These are phyloP conservation scores for Cryphonectria naterciae DNA, from an alignment of 2,329 filamentous ascomycete genomes.

Conservation along the genomic window DNA sequence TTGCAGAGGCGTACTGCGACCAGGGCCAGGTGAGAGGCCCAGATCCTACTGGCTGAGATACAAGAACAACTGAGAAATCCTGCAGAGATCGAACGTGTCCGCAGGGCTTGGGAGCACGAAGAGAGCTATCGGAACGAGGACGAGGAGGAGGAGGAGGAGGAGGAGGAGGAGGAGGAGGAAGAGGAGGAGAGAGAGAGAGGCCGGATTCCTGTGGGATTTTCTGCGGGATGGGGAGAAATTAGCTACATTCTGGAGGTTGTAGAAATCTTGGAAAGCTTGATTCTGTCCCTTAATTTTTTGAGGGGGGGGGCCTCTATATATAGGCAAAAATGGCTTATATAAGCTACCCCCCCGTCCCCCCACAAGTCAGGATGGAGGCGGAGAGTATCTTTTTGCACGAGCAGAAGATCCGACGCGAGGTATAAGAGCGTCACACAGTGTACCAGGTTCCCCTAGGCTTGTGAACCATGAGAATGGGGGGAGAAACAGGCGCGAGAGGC, in stretches of 20 bases:
- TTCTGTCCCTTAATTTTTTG: too few relatives aligned
- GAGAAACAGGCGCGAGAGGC: too few relatives aligned
- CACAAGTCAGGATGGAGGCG: neutral
- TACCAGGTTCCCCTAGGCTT: neutral
- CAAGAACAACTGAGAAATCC: slow-evolving; percentile 11
- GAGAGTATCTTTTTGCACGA: slow-evolving; percentile 1
- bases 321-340: too few relatives aligned
- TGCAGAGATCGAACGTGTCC: neutral
- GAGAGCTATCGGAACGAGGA: neutral
- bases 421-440: neutral
- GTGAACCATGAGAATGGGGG: too few relatives aligned
- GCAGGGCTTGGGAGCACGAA: slow-evolving; percentile 10
- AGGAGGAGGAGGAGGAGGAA: too few relatives aligned
- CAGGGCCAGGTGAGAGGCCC: neutral
- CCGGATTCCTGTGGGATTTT: too few relatives aligned
- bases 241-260: too few relatives aligned
- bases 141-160: too few relatives aligned
- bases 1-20: neutral
- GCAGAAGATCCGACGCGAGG: neutral
- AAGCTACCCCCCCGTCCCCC: too few relatives aligned
- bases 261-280: too few relatives aligned
- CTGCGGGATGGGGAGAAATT: too few relatives aligned
- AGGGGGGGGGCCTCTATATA: too few relatives aligned
- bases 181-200: neutral
- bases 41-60: neutral